Evolutionary conservation across 345 rosid genomes (phyloP).

Genomic region (Corymbia maculata): DNA sequence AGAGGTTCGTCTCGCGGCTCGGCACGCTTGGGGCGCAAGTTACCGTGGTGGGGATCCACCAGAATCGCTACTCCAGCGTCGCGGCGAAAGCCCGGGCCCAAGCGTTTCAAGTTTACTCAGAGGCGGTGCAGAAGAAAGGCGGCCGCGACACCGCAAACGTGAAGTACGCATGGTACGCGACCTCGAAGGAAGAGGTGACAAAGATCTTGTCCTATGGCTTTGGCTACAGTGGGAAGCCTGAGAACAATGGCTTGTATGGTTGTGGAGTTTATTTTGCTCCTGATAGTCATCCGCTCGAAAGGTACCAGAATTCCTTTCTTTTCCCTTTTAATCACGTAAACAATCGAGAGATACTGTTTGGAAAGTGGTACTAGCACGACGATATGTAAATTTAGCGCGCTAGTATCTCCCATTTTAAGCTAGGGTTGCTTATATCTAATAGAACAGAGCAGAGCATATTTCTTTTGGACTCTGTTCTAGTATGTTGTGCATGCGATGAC

Average conservation of each 20-base stretch:
- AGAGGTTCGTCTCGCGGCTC: conserved; percentile 32
- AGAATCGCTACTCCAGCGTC: conserved; percentile 19
- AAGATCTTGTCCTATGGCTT: conserved; percentile 56
- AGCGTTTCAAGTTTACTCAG: conserved; percentile 42
- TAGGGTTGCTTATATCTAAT: not conserved
- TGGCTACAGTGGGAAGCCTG: conserved; percentile 10
- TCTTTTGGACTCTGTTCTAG: not conserved
- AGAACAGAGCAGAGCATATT: not conserved
- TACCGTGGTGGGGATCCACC: conserved; percentile 29
- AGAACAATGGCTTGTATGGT: conserved; percentile 39
- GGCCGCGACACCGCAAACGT: conserved; percentile 48
- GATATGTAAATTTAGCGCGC: not conserved
- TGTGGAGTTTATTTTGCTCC: conserved; percentile 66
- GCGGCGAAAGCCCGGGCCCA: conserved; percentile 44
- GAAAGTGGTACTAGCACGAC: not conserved
- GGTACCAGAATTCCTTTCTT: conserved; percentile 22
- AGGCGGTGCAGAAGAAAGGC: conserved; percentile 42
- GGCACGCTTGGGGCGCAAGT: conserved; percentile 26
- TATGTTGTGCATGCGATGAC: not conserved
- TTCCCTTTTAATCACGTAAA: not conserved
- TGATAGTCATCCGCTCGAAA: conserved; percentile 47
- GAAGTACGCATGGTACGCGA: conserved; percentile 67
- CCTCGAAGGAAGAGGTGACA: conserved; percentile 25
- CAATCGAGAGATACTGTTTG: not conserved
- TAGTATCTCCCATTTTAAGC: not conserved